phyloP scores from a whole-genome alignment of 371 early-diverging fungal species.

The Zychaea mexicana region DNA sequence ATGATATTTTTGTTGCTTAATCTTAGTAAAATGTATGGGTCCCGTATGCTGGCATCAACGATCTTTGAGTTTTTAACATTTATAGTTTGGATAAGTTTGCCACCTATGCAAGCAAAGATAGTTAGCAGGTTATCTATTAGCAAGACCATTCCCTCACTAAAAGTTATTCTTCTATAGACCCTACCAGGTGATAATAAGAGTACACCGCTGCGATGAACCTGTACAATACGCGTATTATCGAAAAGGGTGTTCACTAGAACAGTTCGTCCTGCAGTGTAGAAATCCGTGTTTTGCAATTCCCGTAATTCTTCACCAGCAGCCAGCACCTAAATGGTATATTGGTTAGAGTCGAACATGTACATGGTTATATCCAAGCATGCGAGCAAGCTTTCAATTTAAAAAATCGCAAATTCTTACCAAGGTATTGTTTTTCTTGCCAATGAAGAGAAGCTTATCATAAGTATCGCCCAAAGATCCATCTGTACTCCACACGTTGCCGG shows the following conservation, averaged over 20 bases:
- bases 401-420: conserved; percentile 45
- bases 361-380: too few relatives aligned
- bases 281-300: conserved; percentile 77
- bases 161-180: background rate
- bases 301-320: conserved; percentile 83
- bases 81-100: conserved; percentile 59
- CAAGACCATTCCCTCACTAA: background rate
- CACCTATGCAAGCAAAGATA: conserved; percentile 36
- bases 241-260: conserved; percentile 70
- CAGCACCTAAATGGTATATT: conserved; percentile 54
- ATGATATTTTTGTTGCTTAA: conserved; percentile 64
- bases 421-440: conserved; percentile 69
- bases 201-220: conserved; percentile 79
- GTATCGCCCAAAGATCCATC: conserved; percentile 9
- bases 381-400: background rate
- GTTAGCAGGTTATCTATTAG: background rate
- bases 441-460: conserved; percentile 69
- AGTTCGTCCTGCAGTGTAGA: conserved; percentile 79
- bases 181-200: conserved; percentile 65
- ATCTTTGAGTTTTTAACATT: conserved; percentile 67
- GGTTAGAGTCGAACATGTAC: background rate
- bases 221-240: conserved; percentile 70
- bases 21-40: conserved; percentile 81
- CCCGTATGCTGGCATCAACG: conserved; percentile 74
- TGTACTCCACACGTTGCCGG: conserved; percentile 16